phyloP scores from a whole-genome alignment of 2,329 filamentous ascomycete species.

The Phaeosphaeria sp. region DNA sequence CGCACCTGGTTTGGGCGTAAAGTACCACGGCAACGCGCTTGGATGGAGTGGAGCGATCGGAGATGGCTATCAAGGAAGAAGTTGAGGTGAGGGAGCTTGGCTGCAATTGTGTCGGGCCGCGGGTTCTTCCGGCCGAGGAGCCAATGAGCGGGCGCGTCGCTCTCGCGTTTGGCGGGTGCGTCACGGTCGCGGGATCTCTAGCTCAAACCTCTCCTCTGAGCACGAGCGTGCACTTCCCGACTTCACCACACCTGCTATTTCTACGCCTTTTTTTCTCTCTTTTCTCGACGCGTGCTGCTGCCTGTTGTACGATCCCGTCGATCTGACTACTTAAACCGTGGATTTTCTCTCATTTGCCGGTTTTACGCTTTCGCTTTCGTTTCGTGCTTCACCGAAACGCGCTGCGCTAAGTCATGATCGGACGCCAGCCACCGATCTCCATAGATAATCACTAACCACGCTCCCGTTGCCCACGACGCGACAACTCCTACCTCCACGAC shows the following conservation, averaged over 20 bases:
- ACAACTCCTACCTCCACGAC: conserved; percentile 22
- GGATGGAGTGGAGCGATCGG: conserved; percentile 32
- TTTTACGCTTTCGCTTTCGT: conserved; percentile 13
- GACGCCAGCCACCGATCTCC: conserved; percentile 45
- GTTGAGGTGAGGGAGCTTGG: conserved; percentile 31
- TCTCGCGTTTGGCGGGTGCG: conserved; percentile 19
- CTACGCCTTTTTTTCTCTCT: conserved; percentile 16
- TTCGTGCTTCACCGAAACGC: conserved; percentile 34
- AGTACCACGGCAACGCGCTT: conserved; percentile 39
- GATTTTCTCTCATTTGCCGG: conserved; percentile 13
- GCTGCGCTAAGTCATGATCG: conserved; percentile 45
- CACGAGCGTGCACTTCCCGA: conserved; percentile 29
- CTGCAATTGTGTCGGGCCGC: conserved; percentile 14
- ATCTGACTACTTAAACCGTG: conserved; percentile 5
- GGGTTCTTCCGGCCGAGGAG: conserved; percentile 25
- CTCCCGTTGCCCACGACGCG: conserved; percentile 29
- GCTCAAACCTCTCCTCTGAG: conserved; percentile 25
- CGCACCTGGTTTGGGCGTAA: conserved; percentile 26
- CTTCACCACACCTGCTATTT: conserved; percentile 15
- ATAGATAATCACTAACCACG: conserved; percentile 33
- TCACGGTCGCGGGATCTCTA: conserved; percentile 22
- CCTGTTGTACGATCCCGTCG: conserved; percentile 12
- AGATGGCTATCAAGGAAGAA: conserved; percentile 26
- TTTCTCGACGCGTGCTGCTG: conserved; percentile 20
- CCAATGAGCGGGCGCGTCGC: conserved; percentile 33